Evolutionary conservation across 768 basidiomycete species (phyloP).

Genomic region (Trametes coccinea): DNA sequence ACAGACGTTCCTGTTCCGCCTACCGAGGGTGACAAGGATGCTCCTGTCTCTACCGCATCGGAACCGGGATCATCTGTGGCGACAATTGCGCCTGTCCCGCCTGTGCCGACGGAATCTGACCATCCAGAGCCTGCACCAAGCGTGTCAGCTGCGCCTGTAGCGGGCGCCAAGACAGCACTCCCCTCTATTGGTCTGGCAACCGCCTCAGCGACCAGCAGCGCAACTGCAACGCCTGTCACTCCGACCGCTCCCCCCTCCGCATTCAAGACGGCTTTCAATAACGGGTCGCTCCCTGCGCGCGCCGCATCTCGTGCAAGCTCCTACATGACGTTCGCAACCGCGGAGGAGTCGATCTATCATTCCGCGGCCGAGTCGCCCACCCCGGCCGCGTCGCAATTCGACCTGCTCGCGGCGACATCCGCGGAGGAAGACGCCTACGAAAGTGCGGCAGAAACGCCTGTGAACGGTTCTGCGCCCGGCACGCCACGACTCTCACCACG

Average conservation of each 20-base stretch:
- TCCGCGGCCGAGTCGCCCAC: slow-evolving; percentile 10
- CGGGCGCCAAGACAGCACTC: background rate
- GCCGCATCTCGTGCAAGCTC: slow-evolving; percentile 31
- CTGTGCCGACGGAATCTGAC: background rate
- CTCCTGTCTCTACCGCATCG: background rate
- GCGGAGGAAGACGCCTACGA: slow-evolving; percentile 14
- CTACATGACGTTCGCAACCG: slow-evolving; percentile 28
- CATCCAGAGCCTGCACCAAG: background rate
- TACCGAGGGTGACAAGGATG: background rate
- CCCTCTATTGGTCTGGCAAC: background rate
- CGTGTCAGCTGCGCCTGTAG: background rate
- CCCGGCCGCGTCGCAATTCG: slow-evolving; percentile 1
- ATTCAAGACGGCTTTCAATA: slow-evolving; percentile 10
- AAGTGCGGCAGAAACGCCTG: slow-evolving; percentile 13
- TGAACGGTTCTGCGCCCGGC: slow-evolving; percentile 8
- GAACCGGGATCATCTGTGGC: no score
- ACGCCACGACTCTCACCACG: slow-evolving; percentile 18
- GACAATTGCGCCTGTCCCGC: no score
- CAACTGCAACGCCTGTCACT: background rate
- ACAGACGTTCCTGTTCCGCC: background rate
- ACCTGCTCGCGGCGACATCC: background rate
- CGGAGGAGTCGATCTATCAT: slow-evolving; percentile 23
- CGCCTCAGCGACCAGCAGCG: background rate
- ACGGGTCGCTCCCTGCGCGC: slow-evolving; percentile 14
- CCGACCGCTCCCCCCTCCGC: slow-evolving; percentile 17